Conservation (phyloP, 805 yeast species). For the Candida sithepensis region DNA sequence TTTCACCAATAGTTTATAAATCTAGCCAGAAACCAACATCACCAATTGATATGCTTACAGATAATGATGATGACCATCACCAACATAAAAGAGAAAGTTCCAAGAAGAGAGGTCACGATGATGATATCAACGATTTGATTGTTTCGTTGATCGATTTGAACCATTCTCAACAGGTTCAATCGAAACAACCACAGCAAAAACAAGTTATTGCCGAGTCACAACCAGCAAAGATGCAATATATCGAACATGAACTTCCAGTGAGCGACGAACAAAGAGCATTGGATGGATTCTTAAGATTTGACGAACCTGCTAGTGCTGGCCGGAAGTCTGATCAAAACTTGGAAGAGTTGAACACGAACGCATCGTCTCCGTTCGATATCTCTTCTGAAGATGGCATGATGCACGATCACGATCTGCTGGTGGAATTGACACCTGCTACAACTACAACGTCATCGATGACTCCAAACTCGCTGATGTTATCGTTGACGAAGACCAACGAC, state of each 20-base stretch:
- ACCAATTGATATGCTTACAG: slow-evolving; percentile 11
- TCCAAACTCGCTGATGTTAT: slow-evolving; percentile 18
- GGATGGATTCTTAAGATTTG: background rate
- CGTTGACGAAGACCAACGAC: slow-evolving; percentile 26
- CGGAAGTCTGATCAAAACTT: background rate
- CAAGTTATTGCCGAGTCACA: too few relatives aligned
- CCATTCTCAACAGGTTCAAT: slow-evolving; percentile 23
- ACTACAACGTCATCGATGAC: slow-evolving; percentile 13
- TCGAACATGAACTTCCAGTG: too few relatives aligned
- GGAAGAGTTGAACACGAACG: slow-evolving; percentile 16
- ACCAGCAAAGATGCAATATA: too few relatives aligned
- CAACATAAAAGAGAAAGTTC: background rate
- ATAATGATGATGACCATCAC: slow-evolving; percentile 1
- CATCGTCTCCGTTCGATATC: background rate
- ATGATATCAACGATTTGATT: slow-evolving; percentile 34
- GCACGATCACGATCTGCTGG: slow-evolving; percentile 23
- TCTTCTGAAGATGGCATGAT: background rate
- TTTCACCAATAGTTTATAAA: slow-evolving; percentile 4
- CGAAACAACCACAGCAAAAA: background rate
- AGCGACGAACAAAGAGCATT: background rate
- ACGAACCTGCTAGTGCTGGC: background rate
- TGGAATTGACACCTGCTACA: slow-evolving; percentile 4
- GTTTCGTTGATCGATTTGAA: slow-evolving; percentile 32
- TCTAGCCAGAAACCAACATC: slow-evolving; percentile 4
- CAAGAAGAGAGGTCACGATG: slow-evolving; percentile 29